A percentile compares a stretch with the other conserved stretches of the same genome.
These are phyloP conservation scores for Cercis canadensis DNA, from an alignment of 306 rosid genomes.

Conservation along the genomic window DNA sequence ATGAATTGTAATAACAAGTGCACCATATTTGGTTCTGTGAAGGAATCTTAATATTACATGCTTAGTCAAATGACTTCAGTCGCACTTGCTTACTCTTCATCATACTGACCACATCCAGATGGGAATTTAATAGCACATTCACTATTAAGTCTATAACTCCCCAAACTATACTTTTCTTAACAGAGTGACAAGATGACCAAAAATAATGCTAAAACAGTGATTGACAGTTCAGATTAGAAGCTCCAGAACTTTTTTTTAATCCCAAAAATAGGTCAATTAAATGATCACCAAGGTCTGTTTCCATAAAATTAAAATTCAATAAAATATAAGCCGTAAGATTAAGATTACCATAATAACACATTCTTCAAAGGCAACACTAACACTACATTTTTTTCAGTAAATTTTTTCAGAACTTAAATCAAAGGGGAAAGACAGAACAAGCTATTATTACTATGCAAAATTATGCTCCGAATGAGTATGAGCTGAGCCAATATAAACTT, in stretches of 20 bases:
- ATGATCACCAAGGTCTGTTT: neutral
- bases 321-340: neutral
- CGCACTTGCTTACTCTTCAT: neutral
- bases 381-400: neutral
- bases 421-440: neutral
- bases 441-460: neutral
- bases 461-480: too few relatives aligned
- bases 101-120: neutral
- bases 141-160: neutral
- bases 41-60: conserved; percentile 3
- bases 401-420: neutral
- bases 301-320: neutral
- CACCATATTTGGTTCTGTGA: conserved; percentile 15
- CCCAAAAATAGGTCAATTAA: neutral
- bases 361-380: neutral
- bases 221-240: neutral
- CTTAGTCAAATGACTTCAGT: conserved; percentile 14
- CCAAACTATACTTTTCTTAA: conserved; percentile 6
- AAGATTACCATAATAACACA: neutral
- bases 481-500: too few relatives aligned
- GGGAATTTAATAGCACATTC: neutral
- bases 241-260: neutral
- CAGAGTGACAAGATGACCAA: neutral
- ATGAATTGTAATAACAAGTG: neutral
- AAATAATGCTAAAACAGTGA: conserved; percentile 1